Evolutionary conservation across 2,329 filamentous ascomycete species (phyloP).

Genomic region (Colletotrichum neosansevieriae): DNA sequence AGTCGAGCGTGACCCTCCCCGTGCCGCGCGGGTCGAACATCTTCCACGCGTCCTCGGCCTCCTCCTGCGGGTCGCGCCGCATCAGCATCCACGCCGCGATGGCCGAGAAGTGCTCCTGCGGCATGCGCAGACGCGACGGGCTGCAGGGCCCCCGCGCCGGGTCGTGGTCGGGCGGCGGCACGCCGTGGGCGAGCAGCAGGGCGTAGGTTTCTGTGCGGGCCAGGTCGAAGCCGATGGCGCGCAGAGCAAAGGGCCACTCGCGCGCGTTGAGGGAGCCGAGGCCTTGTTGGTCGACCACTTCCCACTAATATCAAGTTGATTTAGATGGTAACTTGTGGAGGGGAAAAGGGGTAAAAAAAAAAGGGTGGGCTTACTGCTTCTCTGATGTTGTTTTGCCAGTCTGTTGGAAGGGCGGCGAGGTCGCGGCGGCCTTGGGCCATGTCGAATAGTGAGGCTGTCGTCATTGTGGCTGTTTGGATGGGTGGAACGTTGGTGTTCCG

Average conservation of each 20-base stretch:
- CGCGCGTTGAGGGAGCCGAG: slow-evolving; percentile 96
- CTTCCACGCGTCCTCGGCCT: slow-evolving; percentile 90
- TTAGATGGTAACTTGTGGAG: not conserved
- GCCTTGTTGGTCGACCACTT: slow-evolving; percentile 96
- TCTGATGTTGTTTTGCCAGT: slow-evolving; percentile 42
- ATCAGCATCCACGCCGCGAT: slow-evolving; percentile 85
- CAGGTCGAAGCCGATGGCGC: slow-evolving; percentile 93
- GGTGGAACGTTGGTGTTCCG: slow-evolving; percentile 5
- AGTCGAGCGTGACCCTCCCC: slow-evolving; percentile 89
- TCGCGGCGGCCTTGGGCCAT: slow-evolving; percentile 40
- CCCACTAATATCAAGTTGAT: slow-evolving; percentile 70
- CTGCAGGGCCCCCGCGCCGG: slow-evolving; percentile 61
- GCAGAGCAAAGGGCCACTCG: slow-evolving; percentile 96
- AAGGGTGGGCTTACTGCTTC: slow-evolving; percentile 35
- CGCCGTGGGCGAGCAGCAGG: slow-evolving; percentile 84
- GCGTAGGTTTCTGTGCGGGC: slow-evolving; percentile 86
- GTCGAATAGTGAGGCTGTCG: slow-evolving; percentile 39
- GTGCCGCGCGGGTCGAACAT: slow-evolving; percentile 95
- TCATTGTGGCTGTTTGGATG: slow-evolving; percentile 22
- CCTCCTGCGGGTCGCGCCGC: slow-evolving; percentile 87
- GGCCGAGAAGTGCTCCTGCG: slow-evolving; percentile 77
- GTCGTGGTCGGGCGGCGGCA: slow-evolving; percentile 71
- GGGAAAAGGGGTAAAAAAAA: not conserved
- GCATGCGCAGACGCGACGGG: slow-evolving; percentile 78
- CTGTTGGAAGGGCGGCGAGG: slow-evolving; percentile 35